Evolutionary conservation across 345 rosid species (phyloP), one percentile per base, ranked within the genome.

Genomic region (Populus simonii): DNA sequence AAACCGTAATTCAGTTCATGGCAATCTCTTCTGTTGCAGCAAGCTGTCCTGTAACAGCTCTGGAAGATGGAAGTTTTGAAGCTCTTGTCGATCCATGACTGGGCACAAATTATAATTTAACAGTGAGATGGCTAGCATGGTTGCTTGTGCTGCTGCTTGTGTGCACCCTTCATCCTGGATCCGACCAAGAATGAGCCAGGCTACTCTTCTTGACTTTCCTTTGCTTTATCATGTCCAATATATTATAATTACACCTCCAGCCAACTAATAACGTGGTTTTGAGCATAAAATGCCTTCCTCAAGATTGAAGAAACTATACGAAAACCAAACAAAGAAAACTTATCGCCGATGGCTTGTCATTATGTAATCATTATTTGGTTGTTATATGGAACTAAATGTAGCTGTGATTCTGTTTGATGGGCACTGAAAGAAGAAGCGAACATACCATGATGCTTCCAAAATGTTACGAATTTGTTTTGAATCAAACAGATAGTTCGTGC

Each of bases 31-130:
- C 27, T 25, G 0, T 25, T 25, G 27, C 27, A 25, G 27, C 27
- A 25, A 25, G 27, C 27, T 25, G 27, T n/a, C n/a, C n/a, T n/a
- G n/a, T n/a, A n/a, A n/a, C n/a, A n/a, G 91, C 88, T 1, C 76
- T 85, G 15, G 80, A 86, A 55, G 82, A 85, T 55, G 78, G 86
- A 36, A 74, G 82, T 29, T 80, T 80, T 15, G 88, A 82, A 8
- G 53, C 69, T 39, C 53, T 80, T 29, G 70, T 68, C 39, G 80
- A 80, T 72, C 83, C 66, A n/a, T 25, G 31, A 17, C 49, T 76
- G 6, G 61, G 66, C 68, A 41, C 39, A 12, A 53, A 41, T 38
- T 80, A 66, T 25, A 35, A 80, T 27, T 27, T 57, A 18, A 3
- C 27, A n/a, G 33, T 20, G 76, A 80, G 73, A 66, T 66, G 80